Evolutionary conservation across 345 rosid genomes (phyloP).

Genomic region (thale cress (Arabidopsis thaliana)): TAIR10.1 NC_003076.8:1539001-1539500

Average conservation of each 20-base stretch:
- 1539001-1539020: slow-evolving; percentile 24
- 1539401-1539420: slow-evolving; percentile 13
- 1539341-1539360: slow-evolving; percentile 32
- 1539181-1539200: slow-evolving; percentile 20
- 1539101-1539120: background rate
- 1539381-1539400: slow-evolving; percentile 12
- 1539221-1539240: slow-evolving; percentile 5
- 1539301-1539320: slow-evolving; percentile 40
- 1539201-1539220: slow-evolving; percentile 29
- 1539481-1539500: background rate
- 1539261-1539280: background rate
- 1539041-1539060: slow-evolving; percentile 15
- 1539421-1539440: background rate
- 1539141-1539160: slow-evolving; percentile 15
- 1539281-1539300: slow-evolving; percentile 44
- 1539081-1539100: slow-evolving; percentile 34
- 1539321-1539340: slow-evolving; percentile 38
- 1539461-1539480: background rate
- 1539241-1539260: background rate
- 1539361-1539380: slow-evolving; percentile 4
- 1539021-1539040: background rate
- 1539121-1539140: background rate
- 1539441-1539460: background rate
- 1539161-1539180: background rate
- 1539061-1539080: slow-evolving; percentile 29